Base-by-base conservation (phyloP, 495 filamentous ascomycete genomes). In the Podospora appendiculata region DNA sequence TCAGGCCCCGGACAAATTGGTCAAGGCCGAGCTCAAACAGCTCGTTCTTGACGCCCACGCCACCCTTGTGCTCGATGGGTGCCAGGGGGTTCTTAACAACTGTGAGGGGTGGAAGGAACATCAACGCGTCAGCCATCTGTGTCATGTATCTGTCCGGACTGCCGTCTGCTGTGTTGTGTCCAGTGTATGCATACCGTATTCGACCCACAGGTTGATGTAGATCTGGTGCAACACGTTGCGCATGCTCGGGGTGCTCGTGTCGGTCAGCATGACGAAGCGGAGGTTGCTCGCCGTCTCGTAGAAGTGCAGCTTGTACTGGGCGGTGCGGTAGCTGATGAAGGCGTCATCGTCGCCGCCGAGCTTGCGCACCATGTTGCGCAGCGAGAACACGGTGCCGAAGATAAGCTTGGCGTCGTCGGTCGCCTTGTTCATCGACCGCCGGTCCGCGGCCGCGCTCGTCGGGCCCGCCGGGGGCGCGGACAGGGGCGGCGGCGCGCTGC, bases 221-320 rank as follows among this genome's bases (percentile, higher is more conserved):
- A 98, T 96, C 78, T 98, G 93, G 67, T 98, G 90, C 63, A 98
- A 76, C 8, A 91, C 91, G 53, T 90, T 86, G 34, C 90, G 84
- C 79, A 97, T 89, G 69, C 88, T 95, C 52, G 85, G 84, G 52
- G 86, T 88, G 66, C 86, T 88, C 41, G 85, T 83, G 70, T 97
- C 93, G 38, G 92, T 97, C 58, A 97, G 73, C 88, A 98, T 90
- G 58, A 97, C 90, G 55, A 97, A 92, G 62, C 95, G 95, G 63
- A 93, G 83, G 63, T 85, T 92, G 48, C 90, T 95, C 0, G 89
- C 88, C 12, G 93, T 96, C 76, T 98, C 93, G 78, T 96, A 97
- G 74, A 95, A 98, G 74, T 98, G 93, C 50, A 97, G 82, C 72
- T 96, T 96, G 74, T 98, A 98, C 66, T 95, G 88, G 58, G 79